These are phyloP conservation scores for Pontederia crassipes DNA, from an alignment of 176 grass and related monocot genomes.

Conservation along the genomic window DNA sequence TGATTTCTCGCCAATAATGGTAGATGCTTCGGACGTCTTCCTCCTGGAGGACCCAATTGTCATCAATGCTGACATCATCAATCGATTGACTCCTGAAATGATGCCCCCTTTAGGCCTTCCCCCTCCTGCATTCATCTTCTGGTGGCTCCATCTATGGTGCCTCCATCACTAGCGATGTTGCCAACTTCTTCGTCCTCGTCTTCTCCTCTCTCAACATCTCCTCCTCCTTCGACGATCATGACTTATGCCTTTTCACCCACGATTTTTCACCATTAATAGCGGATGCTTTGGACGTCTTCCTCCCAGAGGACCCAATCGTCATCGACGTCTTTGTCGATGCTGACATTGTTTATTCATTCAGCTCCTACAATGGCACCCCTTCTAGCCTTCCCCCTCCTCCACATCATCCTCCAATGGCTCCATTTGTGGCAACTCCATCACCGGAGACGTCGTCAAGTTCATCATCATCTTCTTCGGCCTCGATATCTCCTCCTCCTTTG, in stretches of 20 bases:
- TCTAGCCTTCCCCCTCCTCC: neutral
- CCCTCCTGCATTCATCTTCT: too few species aligned
- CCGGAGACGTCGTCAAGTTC: too few species aligned
- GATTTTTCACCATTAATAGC: neutral
- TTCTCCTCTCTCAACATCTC: neutral
- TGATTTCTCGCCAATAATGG: neutral
- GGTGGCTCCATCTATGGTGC: too few species aligned
- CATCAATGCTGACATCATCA: neutral
- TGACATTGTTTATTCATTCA: neutral
- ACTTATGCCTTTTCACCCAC: too few species aligned
- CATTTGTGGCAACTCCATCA: neutral
- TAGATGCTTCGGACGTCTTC: neutral
- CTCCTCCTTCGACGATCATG: neutral
- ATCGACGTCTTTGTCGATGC: neutral
- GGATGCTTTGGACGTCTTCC: neutral
- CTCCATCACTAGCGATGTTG: too few species aligned
- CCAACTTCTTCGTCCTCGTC: neutral
- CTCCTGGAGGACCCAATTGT: neutral
- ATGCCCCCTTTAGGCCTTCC: neutral
- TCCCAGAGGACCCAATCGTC: neutral
- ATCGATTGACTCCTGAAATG: neutral
- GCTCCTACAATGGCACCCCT: neutral
- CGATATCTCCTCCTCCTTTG: neutral
- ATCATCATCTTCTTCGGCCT: too few species aligned
- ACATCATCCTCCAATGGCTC: too few species aligned